phyloP scores from a whole-genome alignment of 2,329 filamentous ascomycete genomes.

The Simplicillium aogashimaense region DNA sequence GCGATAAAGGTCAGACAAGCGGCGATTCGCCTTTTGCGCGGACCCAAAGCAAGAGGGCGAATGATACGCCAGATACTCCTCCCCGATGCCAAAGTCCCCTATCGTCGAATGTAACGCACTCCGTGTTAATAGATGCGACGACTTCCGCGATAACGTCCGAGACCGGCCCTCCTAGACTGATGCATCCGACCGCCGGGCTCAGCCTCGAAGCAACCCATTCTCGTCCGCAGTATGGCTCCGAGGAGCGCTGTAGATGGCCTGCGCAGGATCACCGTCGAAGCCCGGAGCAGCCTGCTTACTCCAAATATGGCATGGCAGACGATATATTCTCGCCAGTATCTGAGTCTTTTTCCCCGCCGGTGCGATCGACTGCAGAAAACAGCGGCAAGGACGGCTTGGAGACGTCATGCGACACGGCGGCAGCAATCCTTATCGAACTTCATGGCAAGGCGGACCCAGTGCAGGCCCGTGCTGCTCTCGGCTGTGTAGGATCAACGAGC shows the following conservation, averaged over 20 bases:
- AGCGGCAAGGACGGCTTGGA: not conserved
- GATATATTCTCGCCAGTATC: not conserved
- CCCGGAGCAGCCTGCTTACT: not conserved
- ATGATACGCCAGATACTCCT: not conserved
- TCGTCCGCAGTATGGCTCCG: not conserved
- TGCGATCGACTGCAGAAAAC: not conserved
- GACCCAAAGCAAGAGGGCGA: no score
- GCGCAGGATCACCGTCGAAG: no score
- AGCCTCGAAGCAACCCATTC: not conserved
- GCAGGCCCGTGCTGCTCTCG: not conserved
- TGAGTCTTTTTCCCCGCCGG: not conserved
- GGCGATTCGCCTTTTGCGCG: no score
- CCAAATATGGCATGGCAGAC: not conserved
- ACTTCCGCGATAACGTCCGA: not conserved
- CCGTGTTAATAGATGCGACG: not conserved
- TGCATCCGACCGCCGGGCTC: no score
- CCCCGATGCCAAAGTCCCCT: not conserved
- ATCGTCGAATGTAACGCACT: not conserved
- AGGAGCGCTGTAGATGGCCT: no score
- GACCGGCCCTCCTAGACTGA: not conserved
- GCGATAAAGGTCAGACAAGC: no score
- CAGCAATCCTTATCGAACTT: not conserved
- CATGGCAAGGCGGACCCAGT: not conserved
- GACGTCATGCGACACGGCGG: not conserved
- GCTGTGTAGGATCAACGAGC: not conserved